Base-by-base conservation (phyloP, 345 rosid genomes). In the Dovyalis caffra region DNA sequence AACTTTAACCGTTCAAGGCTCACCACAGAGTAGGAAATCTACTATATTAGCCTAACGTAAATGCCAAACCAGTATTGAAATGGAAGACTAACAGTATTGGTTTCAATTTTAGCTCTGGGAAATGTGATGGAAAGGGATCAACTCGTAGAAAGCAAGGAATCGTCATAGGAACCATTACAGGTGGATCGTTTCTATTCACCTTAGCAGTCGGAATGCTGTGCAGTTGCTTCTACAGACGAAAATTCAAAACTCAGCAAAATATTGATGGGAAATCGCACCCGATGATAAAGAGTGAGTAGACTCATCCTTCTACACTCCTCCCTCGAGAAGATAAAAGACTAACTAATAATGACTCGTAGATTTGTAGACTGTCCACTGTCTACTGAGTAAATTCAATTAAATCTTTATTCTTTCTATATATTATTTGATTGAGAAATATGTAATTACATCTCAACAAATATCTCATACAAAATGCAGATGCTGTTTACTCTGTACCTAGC, bases 211-310 rank as follows among this genome's bases (percentile, higher is more conserved):
- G 88, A 79, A 14, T 76, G 14, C 26, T 63, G 61, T 29, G 68
- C 23, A 53, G 72, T 65, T 76, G 71, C 77, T 60, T 81, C 34
- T 73, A 66, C 86, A 81, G 77, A 76, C 43, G 21, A 66, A 85
- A 79, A 56, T 74, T 61, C 23, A 56, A 35, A 70, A 65, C 60
- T 53, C 66, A 60, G 26, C 31, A 74, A 71, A 85, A 69, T 40
- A 38, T 68, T 74, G 69, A 81, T n/a, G 64, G 64, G 68, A 86
- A 81, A 66, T 47, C 14, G 33, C 75, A 76, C 56, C 67, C 75
- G 33, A 61, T 78, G 83, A 57, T 83, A 53, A 85, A 82, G 78
- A 84, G 91, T 90, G 78, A 88, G 92, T 81, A 72, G 38, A 71
- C 26, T 61, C 14, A 56, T 75, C 74, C 33, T 68, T 34, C 28